Base-by-base conservation (phyloP, 1,284 basidiomycete species). In the Malassezia brasiliensis region DNA sequence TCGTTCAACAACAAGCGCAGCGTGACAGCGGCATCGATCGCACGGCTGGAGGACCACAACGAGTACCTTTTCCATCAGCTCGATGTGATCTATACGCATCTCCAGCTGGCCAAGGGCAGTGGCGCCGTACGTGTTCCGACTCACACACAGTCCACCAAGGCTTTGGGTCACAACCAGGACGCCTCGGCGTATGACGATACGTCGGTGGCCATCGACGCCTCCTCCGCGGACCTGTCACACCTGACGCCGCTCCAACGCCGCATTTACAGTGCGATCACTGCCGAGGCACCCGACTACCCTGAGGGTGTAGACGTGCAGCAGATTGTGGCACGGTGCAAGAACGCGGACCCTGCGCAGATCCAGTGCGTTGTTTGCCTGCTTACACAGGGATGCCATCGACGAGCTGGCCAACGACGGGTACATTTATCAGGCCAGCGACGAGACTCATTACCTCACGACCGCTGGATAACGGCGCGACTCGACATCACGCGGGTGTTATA, bases 1-100 rank as follows among this genome's bases (percentile, higher is more conserved):
- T 80, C 80, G 7, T 96, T 94, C 75, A 83, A 83, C 39, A 83
- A 81, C 65, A 91, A 88, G 76, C 81, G 84, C 66, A 81, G 85
- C 62, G 82, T 96, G 61, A 83, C 85, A 28, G 59, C 65, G 3
- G 68, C 63, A 0, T 64, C 68, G 51, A 66, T 72, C 38, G 53
- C 64, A 14, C 78, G 79, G 5, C 77, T 86, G 38, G 80, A 78
- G 30, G 86, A 93, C 70, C 78, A 80, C 37, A 83, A 89, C 74
- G 90, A 98, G 75, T 77, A 88, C 39, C 84, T 84, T 66, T 91
- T 87, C 76, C 91, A 96, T 72, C 68, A 81, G 32, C 69, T 82
- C 50, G 83, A 85, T 60, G 79, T 79, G 5, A 77, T 83, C 49
- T 78, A 79, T 42, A 50, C 61, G 6, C 71, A 73, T 42, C 53